phyloP scores from a whole-genome alignment of 2,329 filamentous ascomycete genomes.

The Colletotrichum chrysophilum region DNA sequence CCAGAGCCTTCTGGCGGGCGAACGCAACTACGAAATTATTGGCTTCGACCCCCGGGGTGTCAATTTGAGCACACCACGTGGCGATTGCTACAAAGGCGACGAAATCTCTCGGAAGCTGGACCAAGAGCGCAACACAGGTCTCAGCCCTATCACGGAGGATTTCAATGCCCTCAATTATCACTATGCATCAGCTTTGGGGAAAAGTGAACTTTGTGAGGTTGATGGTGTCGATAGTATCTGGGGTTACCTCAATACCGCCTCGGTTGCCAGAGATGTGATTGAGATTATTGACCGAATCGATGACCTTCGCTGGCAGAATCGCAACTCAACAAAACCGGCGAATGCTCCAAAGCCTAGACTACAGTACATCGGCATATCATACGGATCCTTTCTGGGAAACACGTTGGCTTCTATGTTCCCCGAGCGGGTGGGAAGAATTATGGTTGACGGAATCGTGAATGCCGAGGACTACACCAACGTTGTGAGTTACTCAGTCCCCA shows the following conservation, averaged over 20 bases:
- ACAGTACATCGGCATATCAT: slow-evolving; percentile 50
- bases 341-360: slow-evolving; percentile 23
- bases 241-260: slow-evolving; percentile 30
- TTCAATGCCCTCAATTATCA: background rate
- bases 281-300: slow-evolving; percentile 36
- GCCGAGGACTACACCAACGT: slow-evolving; percentile 28
- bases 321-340: background rate
- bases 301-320: slow-evolving; percentile 17
- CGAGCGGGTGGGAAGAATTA: slow-evolving; percentile 38
- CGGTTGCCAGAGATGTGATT: slow-evolving; percentile 36
- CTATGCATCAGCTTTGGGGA: slow-evolving; percentile 20
- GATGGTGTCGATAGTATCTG: slow-evolving; percentile 21
- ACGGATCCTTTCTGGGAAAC: slow-evolving; percentile 39
- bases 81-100: slow-evolving; percentile 34
- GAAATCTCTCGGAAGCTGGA: slow-evolving; percentile 26
- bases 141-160: background rate
- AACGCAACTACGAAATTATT: slow-evolving; percentile 36
- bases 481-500: slow-evolving; percentile 20
- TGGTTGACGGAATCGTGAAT: slow-evolving; percentile 35
- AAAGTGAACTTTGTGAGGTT: slow-evolving; percentile 27
- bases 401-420: slow-evolving; percentile 40
- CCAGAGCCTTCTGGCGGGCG: slow-evolving; percentile 26
- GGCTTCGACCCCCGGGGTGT: slow-evolving; percentile 42
- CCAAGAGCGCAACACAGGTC: slow-evolving; percentile 24
- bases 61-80: slow-evolving; percentile 32